Percentiles rank a stretch among this genome's conserved stretches.
phyloP scores from a whole-genome alignment of 163 green algal species.

The Prototheca stagnorum region DNA sequence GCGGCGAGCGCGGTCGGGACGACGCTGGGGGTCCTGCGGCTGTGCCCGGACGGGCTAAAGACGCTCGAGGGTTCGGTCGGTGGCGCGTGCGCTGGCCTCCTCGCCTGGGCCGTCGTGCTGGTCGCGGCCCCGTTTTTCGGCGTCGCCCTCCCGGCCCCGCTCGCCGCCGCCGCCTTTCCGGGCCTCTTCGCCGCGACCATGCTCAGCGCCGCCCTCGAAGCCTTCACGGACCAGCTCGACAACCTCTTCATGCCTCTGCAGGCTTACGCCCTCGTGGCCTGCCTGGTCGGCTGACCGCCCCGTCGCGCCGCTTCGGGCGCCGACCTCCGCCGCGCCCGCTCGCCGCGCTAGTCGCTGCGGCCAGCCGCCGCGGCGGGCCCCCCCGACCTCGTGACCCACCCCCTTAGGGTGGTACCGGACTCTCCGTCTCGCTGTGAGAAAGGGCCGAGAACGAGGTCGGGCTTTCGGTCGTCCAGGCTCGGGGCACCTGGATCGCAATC shows the following conservation, averaged over 20 bases:
- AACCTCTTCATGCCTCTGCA: conserved; percentile 64
- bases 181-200: conserved; percentile 21
- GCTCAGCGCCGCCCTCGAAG: conserved; percentile 45
- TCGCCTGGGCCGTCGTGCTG: conserved; percentile 18
- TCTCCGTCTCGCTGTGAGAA: neutral
- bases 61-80: conserved; percentile 49
- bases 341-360: no score
- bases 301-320: neutral
- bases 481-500: no score
- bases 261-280: conserved; percentile 31
- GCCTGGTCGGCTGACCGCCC: neutral
- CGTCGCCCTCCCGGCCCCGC: neutral
- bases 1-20: conserved; percentile 45
- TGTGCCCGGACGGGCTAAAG: conserved; percentile 37
- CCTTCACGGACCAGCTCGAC: conserved; percentile 57
- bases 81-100: conserved; percentile 25
- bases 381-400: no score
- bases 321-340: no score
- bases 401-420: no score
- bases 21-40: conserved; percentile 19
- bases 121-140: neutral
- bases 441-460: neutral
- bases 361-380: no score
- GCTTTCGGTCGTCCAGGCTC: no score
- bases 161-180: neutral